Evolutionary conservation across 2,329 filamentous ascomycete genomes (phyloP).

Genomic region (Aspergillus proliferans): DNA sequence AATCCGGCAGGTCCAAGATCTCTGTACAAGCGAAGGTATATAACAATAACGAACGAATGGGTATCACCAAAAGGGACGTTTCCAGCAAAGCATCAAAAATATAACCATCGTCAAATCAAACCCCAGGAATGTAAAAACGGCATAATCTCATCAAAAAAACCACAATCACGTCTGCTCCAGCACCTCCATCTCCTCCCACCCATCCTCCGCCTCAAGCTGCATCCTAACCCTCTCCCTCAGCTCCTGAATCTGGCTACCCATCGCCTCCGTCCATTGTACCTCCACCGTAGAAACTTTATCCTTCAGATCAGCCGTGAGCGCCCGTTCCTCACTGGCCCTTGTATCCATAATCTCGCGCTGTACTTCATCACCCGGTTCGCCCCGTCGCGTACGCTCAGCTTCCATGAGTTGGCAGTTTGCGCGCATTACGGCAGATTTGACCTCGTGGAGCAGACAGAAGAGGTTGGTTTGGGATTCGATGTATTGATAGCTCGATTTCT

Average conservation of each 20-base stretch:
- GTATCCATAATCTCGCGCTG: conserved; percentile 50
- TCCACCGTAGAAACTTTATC: conserved; percentile 89
- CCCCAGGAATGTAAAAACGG: neutral
- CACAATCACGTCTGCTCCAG: conserved; percentile 26
- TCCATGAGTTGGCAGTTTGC: conserved; percentile 64
- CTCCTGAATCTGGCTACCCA: conserved; percentile 68
- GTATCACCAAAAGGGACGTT: neutral
- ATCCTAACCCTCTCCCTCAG: conserved; percentile 69
- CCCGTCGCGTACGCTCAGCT: conserved; percentile 51
- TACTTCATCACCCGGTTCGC: conserved; percentile 38
- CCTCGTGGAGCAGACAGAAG: conserved; percentile 82
- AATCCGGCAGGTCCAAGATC: too few relatives aligned
- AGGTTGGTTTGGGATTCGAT: conserved; percentile 92
- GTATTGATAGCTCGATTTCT: conserved; percentile 92
- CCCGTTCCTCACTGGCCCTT: conserved; percentile 59
- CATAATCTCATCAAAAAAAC: neutral
- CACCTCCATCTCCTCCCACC: conserved; percentile 75
- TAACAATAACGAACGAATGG: too few relatives aligned
- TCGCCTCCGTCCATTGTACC: conserved; percentile 79
- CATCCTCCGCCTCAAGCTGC: conserved; percentile 70
- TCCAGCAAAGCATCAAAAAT: conserved; percentile 4
- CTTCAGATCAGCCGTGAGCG: conserved; percentile 78
- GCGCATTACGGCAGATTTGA: conserved; percentile 69
- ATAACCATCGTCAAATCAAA: conserved; percentile 2
- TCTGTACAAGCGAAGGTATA: too few relatives aligned